Conservation (phyloP, 2,329 filamentous ascomycete genomes). For the Trichothecium sympodiale region DNA sequence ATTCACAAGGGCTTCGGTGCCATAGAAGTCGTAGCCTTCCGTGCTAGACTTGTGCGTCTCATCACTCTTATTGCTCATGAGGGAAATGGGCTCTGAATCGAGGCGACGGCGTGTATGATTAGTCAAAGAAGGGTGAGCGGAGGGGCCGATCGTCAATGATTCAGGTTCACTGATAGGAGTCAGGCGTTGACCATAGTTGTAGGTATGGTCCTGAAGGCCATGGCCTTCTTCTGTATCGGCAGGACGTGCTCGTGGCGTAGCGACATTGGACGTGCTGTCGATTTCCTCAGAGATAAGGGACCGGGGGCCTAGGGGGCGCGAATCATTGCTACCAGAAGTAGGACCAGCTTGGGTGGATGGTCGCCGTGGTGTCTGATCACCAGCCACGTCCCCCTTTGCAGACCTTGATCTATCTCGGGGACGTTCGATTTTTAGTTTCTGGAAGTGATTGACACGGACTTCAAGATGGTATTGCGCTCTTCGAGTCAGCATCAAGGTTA, state of each 20-base stretch:
- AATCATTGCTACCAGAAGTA: slow-evolving; percentile 4
- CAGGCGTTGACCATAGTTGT: slow-evolving; percentile 25
- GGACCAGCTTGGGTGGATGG: slow-evolving; percentile 21
- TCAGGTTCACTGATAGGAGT: slow-evolving; percentile 39
- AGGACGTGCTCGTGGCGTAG: slow-evolving; percentile 47
- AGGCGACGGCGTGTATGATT: slow-evolving; percentile 25
- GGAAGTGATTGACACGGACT: slow-evolving; percentile 28
- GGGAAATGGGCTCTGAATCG: slow-evolving; percentile 39
- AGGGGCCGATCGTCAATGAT: slow-evolving; percentile 38
- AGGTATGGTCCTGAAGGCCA: slow-evolving; percentile 12
- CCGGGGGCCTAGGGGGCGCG: slow-evolving; percentile 14
- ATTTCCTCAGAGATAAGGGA: slow-evolving; percentile 44
- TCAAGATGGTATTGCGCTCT: slow-evolving; percentile 48
- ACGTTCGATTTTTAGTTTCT: slow-evolving; percentile 15
- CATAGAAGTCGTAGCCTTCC: slow-evolving; percentile 57
- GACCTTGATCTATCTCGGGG: not conserved
- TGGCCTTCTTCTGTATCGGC: slow-evolving; percentile 24
- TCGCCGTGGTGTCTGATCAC: slow-evolving; percentile 26
- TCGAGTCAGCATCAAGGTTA: slow-evolving; percentile 39
- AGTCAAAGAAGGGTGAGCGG: slow-evolving; percentile 20
- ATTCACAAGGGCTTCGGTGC: slow-evolving; percentile 39
- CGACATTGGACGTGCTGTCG: slow-evolving; percentile 51
- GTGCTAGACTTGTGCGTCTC: slow-evolving; percentile 37
- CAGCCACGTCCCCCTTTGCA: slow-evolving; percentile 9
- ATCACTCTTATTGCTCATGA: slow-evolving; percentile 38